These are phyloP conservation scores for Mallotus nudiflorus DNA, from an alignment of 345 rosid genomes.

Conservation along the genomic window DNA sequence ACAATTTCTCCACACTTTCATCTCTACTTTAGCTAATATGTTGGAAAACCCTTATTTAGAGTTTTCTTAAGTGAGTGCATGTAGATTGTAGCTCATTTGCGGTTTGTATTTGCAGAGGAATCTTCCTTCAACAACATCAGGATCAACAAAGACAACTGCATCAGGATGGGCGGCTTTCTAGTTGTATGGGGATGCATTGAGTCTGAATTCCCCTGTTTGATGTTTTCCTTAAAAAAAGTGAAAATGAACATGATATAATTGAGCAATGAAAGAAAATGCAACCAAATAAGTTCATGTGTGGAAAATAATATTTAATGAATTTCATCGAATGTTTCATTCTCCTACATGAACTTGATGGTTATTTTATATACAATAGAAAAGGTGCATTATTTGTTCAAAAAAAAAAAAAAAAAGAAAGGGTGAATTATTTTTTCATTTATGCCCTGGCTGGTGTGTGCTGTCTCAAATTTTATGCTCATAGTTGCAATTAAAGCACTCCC, in stretches of 20 bases:
- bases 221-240: slow-evolving; percentile 11
- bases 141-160: slow-evolving; percentile 56
- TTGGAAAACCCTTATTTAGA: background rate
- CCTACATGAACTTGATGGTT: background rate
- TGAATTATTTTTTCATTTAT: background rate
- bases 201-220: slow-evolving; percentile 24
- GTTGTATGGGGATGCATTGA: slow-evolving; percentile 23
- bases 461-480: background rate
- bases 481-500: too few relatives aligned
- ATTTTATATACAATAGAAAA: background rate
- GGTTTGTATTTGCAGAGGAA: slow-evolving; percentile 57
- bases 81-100: slow-evolving; percentile 2
- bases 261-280: slow-evolving; percentile 12
- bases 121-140: slow-evolving; percentile 68
- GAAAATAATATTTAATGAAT: slow-evolving; percentile 15
- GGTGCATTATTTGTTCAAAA: background rate
- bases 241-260: slow-evolving; percentile 6
- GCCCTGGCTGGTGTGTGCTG: background rate
- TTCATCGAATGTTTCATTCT: background rate
- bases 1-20: background rate
- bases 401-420: background rate
- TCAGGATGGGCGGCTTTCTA: slow-evolving; percentile 99
- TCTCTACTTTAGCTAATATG: background rate
- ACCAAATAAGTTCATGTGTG: slow-evolving; percentile 18
- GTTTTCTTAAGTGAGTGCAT: background rate